Conservation (phyloP, 2,329 filamentous ascomycete genomes). For the Arthrobotrys sphaeroides region DNA sequence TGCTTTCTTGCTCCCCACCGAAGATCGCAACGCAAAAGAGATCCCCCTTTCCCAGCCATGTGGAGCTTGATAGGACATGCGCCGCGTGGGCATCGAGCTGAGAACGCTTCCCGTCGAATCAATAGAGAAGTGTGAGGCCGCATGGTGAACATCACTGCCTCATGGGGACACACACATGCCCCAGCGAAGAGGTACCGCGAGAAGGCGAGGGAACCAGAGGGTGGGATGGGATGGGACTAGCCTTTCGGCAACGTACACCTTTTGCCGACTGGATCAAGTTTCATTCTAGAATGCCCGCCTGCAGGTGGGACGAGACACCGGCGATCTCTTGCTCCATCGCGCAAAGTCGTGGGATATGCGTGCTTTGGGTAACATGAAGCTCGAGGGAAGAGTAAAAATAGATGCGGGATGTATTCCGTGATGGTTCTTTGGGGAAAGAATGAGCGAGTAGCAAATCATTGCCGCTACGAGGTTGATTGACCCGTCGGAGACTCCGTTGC, state of each 20-base stretch:
- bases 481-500: slow-evolving; percentile 37
- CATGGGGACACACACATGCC: slow-evolving; percentile 20
- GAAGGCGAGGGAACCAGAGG: slow-evolving; percentile 1
- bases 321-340: slow-evolving; percentile 22
- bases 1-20: slow-evolving; percentile 12
- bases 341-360: slow-evolving; percentile 16
- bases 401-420: neutral
- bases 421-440: slow-evolving; percentile 4
- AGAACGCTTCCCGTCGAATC: slow-evolving; percentile 33
- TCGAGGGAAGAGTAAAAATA: slow-evolving; percentile 8
- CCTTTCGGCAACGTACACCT: slow-evolving; percentile 37
- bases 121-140: slow-evolving; percentile 35
- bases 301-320: slow-evolving; percentile 24
- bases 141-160: slow-evolving; percentile 34
- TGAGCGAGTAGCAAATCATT: slow-evolving; percentile 16
- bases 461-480: slow-evolving; percentile 17
- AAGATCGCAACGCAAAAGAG: slow-evolving; percentile 33
- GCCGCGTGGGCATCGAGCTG: neutral
- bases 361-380: neutral
- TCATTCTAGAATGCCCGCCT: slow-evolving; percentile 45
- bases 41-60: slow-evolving; percentile 23
- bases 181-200: slow-evolving; percentile 25
- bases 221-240: slow-evolving; percentile 17
- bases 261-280: slow-evolving; percentile 34
- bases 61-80: slow-evolving; percentile 22